These are phyloP conservation scores for Colletotrichum endophyticum DNA, from an alignment of 2,329 filamentous ascomycete species.

Conservation along the genomic window DNA sequence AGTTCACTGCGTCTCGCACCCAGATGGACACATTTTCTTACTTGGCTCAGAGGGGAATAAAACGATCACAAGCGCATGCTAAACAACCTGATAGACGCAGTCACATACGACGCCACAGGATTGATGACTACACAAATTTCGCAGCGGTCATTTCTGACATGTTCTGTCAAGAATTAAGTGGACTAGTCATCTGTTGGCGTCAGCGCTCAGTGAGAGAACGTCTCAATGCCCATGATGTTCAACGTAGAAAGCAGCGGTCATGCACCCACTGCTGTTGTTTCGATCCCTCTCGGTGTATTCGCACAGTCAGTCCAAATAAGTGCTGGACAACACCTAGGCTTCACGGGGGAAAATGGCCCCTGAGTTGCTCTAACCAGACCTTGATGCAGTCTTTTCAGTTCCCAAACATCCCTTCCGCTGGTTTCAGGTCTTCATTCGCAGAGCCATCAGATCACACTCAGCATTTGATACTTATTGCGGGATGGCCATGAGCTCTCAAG, in stretches of 20 bases:
- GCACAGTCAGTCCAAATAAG: background rate
- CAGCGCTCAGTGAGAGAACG: background rate
- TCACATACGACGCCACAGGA: no score
- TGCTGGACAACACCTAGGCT: background rate
- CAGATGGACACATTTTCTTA: no score
- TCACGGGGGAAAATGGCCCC: background rate
- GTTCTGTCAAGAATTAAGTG: no score
- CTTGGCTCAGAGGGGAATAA: no score
- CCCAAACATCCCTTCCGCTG: background rate
- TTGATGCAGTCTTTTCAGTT: background rate
- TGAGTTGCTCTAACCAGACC: background rate
- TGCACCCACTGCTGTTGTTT: rapidly evolving
- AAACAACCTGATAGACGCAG: no score
- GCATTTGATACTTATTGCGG: rapidly evolving
- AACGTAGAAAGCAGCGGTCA: no score
- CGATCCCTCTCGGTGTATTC: rapidly evolving
- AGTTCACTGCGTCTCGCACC: no score
- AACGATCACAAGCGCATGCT: no score
- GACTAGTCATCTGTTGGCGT: no score
- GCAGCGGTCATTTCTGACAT: no score
- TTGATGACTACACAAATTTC: no score
- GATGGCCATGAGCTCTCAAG: background rate
- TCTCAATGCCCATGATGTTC: background rate
- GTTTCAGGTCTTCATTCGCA: background rate
- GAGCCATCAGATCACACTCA: rapidly evolving